Evolutionary conservation across 2,329 filamentous ascomycete genomes (phyloP).

Genomic region (Pseudogymnoascus sp.): DNA sequence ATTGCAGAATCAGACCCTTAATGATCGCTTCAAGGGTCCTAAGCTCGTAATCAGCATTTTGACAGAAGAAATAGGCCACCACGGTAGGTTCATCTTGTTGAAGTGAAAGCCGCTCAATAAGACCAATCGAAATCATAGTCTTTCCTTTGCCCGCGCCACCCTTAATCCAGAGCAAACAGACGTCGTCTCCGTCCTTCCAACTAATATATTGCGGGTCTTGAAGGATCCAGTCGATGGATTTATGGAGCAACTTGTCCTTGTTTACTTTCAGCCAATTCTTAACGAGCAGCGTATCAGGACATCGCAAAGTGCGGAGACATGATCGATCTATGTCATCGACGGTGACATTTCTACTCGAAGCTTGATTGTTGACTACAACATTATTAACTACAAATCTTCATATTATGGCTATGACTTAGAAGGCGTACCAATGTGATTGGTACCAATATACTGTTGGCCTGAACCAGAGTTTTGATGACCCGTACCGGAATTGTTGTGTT

Average conservation of each 20-base stretch:
- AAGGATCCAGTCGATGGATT: conserved; percentile 21
- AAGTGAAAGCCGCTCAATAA: conserved; percentile 21
- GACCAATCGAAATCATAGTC: conserved; percentile 29
- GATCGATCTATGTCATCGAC: conserved; percentile 4
- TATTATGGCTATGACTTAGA: not conserved
- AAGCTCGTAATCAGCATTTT: conserved; percentile 14
- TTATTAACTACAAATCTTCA: not conserved
- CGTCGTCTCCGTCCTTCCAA: conserved; percentile 22
- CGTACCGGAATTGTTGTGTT: not conserved
- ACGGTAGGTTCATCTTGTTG: conserved; percentile 5
- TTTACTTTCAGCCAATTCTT: conserved; percentile 18
- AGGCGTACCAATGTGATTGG: not conserved
- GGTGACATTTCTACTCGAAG: not conserved
- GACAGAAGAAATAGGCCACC: conserved; percentile 11
- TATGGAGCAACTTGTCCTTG: conserved; percentile 16
- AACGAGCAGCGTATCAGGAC: conserved; percentile 17
- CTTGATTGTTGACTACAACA: not conserved
- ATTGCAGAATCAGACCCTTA: not conserved
- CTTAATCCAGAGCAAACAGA: conserved; percentile 29
- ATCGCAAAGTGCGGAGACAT: conserved; percentile 16
- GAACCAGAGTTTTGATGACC: not conserved
- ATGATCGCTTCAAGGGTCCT: conserved; percentile 13
- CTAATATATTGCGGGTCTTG: conserved; percentile 21
- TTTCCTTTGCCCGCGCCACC: conserved; percentile 33
- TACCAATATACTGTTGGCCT: not conserved